Conservation (phyloP, 257 asterid species). For the Galeopsis tetrahit region DNA sequence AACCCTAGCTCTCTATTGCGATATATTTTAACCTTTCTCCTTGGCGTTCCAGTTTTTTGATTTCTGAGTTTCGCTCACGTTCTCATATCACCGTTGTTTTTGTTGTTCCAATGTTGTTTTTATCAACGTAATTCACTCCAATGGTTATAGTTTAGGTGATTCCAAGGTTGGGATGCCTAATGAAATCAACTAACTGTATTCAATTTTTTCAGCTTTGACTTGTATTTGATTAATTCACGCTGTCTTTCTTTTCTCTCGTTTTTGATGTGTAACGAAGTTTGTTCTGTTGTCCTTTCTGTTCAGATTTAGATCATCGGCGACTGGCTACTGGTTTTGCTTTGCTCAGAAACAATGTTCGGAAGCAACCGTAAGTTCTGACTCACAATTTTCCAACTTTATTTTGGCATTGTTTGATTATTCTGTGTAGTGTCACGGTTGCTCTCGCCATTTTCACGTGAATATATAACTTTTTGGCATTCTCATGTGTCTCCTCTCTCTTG, state of each 20-base stretch:
- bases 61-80: constrained; percentile 14
- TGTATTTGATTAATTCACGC: constrained; percentile 3
- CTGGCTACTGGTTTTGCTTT: constrained; percentile 30
- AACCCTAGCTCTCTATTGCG: constrained; percentile 30
- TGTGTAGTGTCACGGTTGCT: constrained; percentile 24
- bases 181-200: neutral
- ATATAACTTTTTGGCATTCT: constrained; percentile 6
- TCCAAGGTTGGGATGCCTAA: neutral
- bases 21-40: constrained; percentile 8
- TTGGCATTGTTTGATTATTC: constrained; percentile 22
- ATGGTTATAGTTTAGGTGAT: neutral
- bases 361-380: constrained; percentile 56
- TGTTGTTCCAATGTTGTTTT: constrained; percentile 1
- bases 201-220: constrained; percentile 1
- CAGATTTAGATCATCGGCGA: constrained; percentile 37
- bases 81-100: neutral
- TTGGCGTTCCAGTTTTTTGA: constrained; percentile 18
- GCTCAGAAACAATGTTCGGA: constrained; percentile 52
- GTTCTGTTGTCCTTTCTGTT: constrained; percentile 28
- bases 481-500: neutral
- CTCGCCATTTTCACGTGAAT: neutral
- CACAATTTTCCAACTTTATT: neutral
- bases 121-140: neutral
- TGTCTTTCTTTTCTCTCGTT: neutral
- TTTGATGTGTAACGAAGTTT: neutral